Percentiles rank a stretch among this genome's conserved stretches.
These are phyloP conservation scores for Prototheca wickerhamii DNA, from an alignment of 163 green algal species.

Conservation along the genomic window DNA sequence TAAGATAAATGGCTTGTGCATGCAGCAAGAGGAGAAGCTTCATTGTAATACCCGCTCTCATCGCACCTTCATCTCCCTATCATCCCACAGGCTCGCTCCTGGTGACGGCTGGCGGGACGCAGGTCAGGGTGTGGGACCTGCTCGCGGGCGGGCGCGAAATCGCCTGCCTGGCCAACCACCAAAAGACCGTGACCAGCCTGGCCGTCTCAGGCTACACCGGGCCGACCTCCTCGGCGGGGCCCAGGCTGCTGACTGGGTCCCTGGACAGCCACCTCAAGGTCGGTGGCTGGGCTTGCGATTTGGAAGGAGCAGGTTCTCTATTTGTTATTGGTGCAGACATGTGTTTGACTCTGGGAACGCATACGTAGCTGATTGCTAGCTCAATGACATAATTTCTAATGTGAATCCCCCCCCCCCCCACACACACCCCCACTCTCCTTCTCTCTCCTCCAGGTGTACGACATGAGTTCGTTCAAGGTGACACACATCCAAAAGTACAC, in stretches of 20 bases:
- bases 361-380: not conserved
- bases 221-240: conserved; percentile 35
- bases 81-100: conserved; percentile 48
- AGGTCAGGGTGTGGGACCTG: conserved; percentile 83
- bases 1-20: not conserved
- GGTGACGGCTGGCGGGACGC: conserved; percentile 65
- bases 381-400: too few species aligned
- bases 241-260: conserved; percentile 80
- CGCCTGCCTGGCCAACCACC: conserved; percentile 66
- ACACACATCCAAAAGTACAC: conserved; percentile 73
- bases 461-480: conserved; percentile 75
- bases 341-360: not conserved
- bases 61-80: not conserved
- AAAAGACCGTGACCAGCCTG: conserved; percentile 88
- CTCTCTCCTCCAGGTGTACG: conserved; percentile 83
- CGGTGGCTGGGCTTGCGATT: not conserved
- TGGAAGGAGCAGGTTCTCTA: not conserved
- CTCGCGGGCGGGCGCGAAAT: conserved; percentile 55
- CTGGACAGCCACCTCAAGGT: conserved; percentile 91
- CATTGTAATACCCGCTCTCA: too few species aligned
- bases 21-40: too few species aligned
- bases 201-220: conserved; percentile 43
- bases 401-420: too few species aligned
- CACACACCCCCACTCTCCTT: too few species aligned
- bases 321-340: too few species aligned